A percentile compares a stretch with the other conserved stretches of the same genome.
Evolutionary conservation across 2,329 filamentous ascomycete genomes (phyloP).

Genomic region (Fusarium falciforme): DNA sequence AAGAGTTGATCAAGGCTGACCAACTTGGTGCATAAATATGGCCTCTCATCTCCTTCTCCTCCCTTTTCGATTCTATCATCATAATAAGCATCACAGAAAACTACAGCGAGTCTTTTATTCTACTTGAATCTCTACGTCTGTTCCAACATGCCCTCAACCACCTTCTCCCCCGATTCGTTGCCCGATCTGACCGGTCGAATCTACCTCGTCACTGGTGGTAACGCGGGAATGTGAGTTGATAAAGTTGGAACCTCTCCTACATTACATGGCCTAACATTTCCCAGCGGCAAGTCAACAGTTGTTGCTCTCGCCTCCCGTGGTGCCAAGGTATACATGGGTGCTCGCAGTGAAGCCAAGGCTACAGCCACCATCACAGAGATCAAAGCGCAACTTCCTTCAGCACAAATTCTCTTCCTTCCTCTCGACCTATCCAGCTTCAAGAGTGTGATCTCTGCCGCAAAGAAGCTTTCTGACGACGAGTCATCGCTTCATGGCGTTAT

Average conservation of each 20-base stretch:
- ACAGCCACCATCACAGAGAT: constrained; percentile 47
- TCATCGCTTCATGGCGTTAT: constrained; percentile 50
- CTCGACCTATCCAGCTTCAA: constrained; percentile 51
- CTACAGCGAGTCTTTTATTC: background rate
- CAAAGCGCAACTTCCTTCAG: constrained; percentile 45
- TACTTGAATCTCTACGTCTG: background rate
- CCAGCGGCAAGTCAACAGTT: constrained; percentile 51
- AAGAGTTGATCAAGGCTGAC: background rate
- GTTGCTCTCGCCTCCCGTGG: constrained; percentile 50
- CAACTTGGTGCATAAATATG: background rate
- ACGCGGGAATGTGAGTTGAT: constrained; percentile 56
- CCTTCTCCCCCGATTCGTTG: constrained; percentile 54
- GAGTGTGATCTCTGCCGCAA: constrained; percentile 51
- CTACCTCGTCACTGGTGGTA: constrained; percentile 58
- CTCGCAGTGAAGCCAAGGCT: constrained; percentile 51
- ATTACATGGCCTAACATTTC: background rate
- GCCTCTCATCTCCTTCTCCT: background rate
- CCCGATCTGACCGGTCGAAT: constrained; percentile 56
- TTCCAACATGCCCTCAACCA: constrained; percentile 22
- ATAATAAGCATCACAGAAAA: background rate
- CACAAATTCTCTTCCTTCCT: constrained; percentile 48
- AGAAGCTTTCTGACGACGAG: constrained; percentile 44
- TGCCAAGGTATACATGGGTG: constrained; percentile 55
- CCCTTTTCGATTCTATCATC: background rate
- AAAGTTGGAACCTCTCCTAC: rapidly evolving